Conservation (phyloP, 305 asterid genomes). For the Fraxinus angustifolia region DNA sequence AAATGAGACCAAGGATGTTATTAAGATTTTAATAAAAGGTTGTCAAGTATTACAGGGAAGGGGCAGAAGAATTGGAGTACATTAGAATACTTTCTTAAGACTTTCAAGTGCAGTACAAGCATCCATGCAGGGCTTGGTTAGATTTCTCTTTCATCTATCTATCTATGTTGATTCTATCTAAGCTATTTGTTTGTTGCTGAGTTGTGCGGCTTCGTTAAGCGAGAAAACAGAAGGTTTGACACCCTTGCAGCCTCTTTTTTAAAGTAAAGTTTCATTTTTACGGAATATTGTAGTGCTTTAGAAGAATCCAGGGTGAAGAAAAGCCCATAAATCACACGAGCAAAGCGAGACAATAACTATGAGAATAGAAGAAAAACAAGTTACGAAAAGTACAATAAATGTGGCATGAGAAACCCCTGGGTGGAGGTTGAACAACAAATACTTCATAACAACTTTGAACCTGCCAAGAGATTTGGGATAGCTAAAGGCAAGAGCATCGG, state of each 20-base stretch:
- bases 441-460: not conserved
- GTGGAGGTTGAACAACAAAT: not conserved
- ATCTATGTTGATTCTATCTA: not conserved
- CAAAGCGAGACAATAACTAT: not conserved
- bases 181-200: not conserved
- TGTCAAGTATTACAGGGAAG: not conserved
- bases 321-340: not conserved
- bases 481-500: not conserved
- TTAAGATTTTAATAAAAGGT: not conserved
- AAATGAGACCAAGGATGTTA: slow-evolving; percentile 12
- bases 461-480: not conserved
- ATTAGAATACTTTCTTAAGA: not conserved
- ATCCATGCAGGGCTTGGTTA: not conserved
- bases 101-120: not conserved
- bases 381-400: not conserved
- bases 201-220: not conserved
- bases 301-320: not conserved
- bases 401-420: not conserved
- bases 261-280: not conserved
- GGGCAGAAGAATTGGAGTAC: not conserved
- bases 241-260: not conserved
- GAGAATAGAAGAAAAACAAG: not conserved
- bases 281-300: not conserved
- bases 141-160: not conserved
- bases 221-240: not conserved